Conservation (phyloP, 2,329 filamentous ascomycete species). For the Exophiala alcalophila region DNA sequence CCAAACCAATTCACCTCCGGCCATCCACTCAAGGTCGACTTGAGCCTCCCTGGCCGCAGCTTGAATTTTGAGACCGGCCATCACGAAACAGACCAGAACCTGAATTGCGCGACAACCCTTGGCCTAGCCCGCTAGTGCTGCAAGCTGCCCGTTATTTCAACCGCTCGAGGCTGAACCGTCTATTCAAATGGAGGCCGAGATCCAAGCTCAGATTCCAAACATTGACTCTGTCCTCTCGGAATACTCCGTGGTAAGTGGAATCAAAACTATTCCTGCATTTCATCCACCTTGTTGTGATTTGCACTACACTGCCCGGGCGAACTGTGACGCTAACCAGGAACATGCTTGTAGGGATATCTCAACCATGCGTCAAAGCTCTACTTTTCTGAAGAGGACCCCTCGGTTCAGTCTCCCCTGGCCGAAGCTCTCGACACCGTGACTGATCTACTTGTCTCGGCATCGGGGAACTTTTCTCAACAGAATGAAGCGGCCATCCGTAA, state of each 20-base stretch:
- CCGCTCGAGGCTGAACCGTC: not conserved
- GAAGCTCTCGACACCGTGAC: constrained; percentile 83
- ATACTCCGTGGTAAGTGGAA: constrained; percentile 66
- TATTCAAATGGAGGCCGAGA: constrained; percentile 74
- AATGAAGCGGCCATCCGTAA: constrained; percentile 76
- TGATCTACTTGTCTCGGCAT: constrained; percentile 90
- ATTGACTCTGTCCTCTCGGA: constrained; percentile 87
- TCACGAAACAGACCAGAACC: too few relatives aligned
- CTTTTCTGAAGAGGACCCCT: constrained; percentile 67
- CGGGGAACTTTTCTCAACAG: constrained; percentile 69
- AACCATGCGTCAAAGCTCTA: constrained; percentile 87
- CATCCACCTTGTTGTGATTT: not conserved
- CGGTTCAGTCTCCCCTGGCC: constrained; percentile 69
- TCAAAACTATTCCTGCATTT: not conserved
- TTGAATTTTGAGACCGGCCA: not conserved
- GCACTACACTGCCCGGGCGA: not conserved
- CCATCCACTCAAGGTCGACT: constrained; percentile 1
- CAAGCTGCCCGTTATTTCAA: not conserved
- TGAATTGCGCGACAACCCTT: not conserved
- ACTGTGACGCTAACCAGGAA: constrained; percentile 9
- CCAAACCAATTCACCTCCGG: not conserved
- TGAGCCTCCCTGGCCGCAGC: not conserved
- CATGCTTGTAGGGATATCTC: constrained; percentile 65
- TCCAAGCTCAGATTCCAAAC: constrained; percentile 76
- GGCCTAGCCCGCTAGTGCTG: not conserved